Base-by-base conservation (phyloP, 75 land plant species). In the Larix kaempferi region DNA sequence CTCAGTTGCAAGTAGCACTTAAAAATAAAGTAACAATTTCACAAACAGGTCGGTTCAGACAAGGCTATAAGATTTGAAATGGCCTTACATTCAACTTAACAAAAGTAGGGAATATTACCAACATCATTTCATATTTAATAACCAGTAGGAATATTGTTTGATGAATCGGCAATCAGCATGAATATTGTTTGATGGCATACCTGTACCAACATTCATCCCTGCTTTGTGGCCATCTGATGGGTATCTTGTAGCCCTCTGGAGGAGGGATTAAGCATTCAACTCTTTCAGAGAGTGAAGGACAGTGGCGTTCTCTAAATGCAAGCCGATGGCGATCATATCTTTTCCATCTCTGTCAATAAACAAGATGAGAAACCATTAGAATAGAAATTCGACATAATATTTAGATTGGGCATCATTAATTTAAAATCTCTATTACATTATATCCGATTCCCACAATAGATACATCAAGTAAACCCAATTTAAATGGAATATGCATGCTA, bases 321-420 rank as follows among this genome's bases (percentile, higher is more conserved):
- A 85, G 77, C 17, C 87, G 85, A 65, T 83, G 86, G 65, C 64
- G 86, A 79, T 82, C 87, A 61, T 65, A 85, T 35, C 78, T 83
- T 57, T 77, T 78, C 87, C 87, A 85, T 76, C 87, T 74, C 87
- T 85, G 86, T n/a, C 26, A 29, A 21, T 17, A 41, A 44, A 41
- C n/a, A 21, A 76, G 7, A 76, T 33, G 15, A 73, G 6, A n/a
- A 39, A 29, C 5, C 37, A 27, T 29, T 64, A 8, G 14, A 64
- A 26, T 29, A 64, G 37, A 14, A 29, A 64, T 29, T 0, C 6
- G 14, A 6, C 17, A 15, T 64, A 64, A 26, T 27, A 27, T 6
- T 29, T 64, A n/a, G 33, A 26, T 11, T 63, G 27, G 54, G 54
- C 12, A 10, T 49, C 54, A 11, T 49, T 49, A 49, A 49, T 49